Percentiles rank a stretch among this genome's conserved stretches.
Evolutionary conservation across 169 alveolate genomes (phyloP).

Genomic region (Besnoitia besnoiti): DNA sequence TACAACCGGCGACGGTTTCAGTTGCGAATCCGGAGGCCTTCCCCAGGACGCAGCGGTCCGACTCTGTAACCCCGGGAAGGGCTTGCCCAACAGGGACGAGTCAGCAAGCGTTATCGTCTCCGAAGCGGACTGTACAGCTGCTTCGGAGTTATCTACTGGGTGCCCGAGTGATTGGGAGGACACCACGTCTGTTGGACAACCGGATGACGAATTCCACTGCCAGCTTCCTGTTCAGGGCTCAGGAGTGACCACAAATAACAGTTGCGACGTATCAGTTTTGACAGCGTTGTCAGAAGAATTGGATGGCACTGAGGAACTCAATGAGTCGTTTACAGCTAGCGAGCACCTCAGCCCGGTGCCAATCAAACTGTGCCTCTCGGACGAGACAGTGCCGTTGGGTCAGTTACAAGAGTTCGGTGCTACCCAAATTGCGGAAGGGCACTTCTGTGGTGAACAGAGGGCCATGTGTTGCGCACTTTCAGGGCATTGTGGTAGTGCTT

Average conservation of each 20-base stretch:
- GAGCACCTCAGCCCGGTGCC: not conserved
- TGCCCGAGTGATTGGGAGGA: slow-evolving; percentile 29
- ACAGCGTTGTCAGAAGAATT: not conserved
- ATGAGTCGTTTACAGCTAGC: not conserved
- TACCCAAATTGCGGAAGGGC: not conserved
- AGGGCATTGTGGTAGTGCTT: not conserved
- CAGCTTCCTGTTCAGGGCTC: not conserved
- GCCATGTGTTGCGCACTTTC: not conserved
- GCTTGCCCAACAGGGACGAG: too few species aligned
- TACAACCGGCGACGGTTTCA: too few species aligned
- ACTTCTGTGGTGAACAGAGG: not conserved
- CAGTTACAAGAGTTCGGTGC: not conserved
- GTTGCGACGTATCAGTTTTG: not conserved
- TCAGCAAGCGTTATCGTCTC: not conserved
- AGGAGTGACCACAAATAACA: too few species aligned
- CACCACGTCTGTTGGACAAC: not conserved
- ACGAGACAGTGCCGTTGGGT: not conserved
- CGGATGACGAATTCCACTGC: not conserved
- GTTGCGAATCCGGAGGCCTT: too few species aligned
- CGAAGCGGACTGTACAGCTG: slow-evolving; percentile 1
- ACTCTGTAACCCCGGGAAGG: too few species aligned
- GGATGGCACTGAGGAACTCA: not conserved
- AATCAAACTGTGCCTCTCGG: not conserved
- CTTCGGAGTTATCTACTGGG: not conserved
- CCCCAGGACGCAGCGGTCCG: too few species aligned